Evolutionary conservation across 441 rosid species (phyloP).

Genomic region (Euphorbia corollata): DNA sequence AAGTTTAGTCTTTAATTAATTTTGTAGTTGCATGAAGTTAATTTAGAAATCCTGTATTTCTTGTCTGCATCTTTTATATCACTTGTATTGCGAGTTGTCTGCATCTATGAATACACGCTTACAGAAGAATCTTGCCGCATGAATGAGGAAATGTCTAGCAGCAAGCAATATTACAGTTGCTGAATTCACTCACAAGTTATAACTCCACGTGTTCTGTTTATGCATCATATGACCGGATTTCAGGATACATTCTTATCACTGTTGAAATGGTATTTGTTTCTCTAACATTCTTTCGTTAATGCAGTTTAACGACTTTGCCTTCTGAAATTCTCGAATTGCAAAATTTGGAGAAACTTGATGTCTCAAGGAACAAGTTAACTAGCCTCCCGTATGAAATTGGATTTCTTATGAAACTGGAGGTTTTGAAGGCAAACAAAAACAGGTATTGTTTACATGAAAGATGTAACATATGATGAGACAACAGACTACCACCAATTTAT

Average conservation of each 20-base stretch:
- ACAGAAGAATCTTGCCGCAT: background rate
- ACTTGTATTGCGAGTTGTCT: no score
- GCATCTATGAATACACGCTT: background rate
- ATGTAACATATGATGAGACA: background rate
- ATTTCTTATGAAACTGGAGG: conserved; percentile 59
- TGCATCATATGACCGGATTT: no score
- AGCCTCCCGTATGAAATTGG: conserved; percentile 65
- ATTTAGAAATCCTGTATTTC: background rate
- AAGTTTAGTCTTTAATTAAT: no score
- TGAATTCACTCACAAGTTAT: background rate
- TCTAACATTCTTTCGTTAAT: conserved; percentile 1
- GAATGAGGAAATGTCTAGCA: background rate
- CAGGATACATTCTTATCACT: no score
- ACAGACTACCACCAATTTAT: background rate
- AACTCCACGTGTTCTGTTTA: no score
- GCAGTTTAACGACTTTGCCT: conserved; percentile 69
- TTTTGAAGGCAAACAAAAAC: conserved; percentile 66
- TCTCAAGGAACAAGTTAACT: conserved; percentile 59
- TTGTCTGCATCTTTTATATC: background rate
- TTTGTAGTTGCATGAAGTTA: background rate
- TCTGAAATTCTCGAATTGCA: conserved; percentile 46
- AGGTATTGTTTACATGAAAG: conserved; percentile 34
- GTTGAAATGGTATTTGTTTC: background rate
- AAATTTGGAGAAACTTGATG: conserved; percentile 59
- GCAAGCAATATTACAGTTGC: background rate